phyloP scores from a whole-genome alignment of 1,139 yeast genomes.

The Blastobotrys petasosporus region DNA sequence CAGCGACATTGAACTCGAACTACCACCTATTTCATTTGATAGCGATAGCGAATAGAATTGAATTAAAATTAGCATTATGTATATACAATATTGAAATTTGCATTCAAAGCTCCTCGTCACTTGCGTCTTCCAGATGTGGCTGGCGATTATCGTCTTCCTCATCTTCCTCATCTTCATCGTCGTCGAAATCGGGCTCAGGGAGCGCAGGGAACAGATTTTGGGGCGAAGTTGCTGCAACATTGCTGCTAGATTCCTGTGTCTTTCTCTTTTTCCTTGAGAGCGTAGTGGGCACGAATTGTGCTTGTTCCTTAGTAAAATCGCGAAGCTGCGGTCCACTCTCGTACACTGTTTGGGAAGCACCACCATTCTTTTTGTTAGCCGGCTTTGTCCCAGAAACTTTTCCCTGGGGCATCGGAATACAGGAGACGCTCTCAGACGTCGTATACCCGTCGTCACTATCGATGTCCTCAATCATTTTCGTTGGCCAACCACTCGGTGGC shows the following conservation, averaged over 20 bases:
- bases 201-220: neutral
- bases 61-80: neutral
- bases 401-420: slow-evolving; percentile 24
- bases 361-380: slow-evolving; percentile 9
- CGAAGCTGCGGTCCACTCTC: slow-evolving; percentile 25
- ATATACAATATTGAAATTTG: neutral
- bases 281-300: slow-evolving; percentile 23
- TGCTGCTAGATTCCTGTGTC: neutral
- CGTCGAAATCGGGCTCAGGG: neutral
- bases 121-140: slow-evolving; percentile 3
- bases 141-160: slow-evolving; percentile 5
- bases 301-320: slow-evolving; percentile 23
- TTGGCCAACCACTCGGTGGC: slow-evolving; percentile 25
- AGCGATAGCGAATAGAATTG: slow-evolving; percentile 26
- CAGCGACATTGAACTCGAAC: slow-evolving; percentile 48
- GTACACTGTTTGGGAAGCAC: slow-evolving; percentile 21
- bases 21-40: slow-evolving; percentile 48
- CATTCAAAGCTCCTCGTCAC: neutral
- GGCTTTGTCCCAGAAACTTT: neutral
- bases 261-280: slow-evolving; percentile 16
- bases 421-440: slow-evolving; percentile 19
- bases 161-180: slow-evolving; percentile 8
- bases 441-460: slow-evolving; percentile 21
- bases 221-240: neutral
- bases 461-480: slow-evolving; percentile 13